These are phyloP conservation scores for Datisca glomerata DNA, from an alignment of 306 rosid species.

Conservation along the genomic window DNA sequence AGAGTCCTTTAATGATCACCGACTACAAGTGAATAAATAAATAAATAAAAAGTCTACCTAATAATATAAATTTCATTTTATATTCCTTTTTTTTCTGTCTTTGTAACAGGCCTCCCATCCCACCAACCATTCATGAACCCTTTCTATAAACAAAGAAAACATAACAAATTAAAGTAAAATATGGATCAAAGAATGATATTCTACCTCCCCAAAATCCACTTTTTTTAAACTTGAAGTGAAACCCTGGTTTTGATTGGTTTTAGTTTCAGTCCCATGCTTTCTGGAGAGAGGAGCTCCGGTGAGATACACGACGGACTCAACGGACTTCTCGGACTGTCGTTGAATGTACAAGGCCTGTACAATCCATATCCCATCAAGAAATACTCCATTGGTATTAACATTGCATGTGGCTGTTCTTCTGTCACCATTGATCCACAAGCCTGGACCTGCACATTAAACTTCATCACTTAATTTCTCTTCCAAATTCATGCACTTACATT, in stretches of 20 bases:
- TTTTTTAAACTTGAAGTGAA: constrained; percentile 26
- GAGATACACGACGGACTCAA: constrained; percentile 83
- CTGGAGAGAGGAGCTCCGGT: constrained; percentile 90
- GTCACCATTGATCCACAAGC: constrained; percentile 97
- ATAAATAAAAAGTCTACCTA: background rate
- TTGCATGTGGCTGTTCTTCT: constrained; percentile 94
- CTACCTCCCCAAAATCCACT: background rate
- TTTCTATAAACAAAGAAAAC: background rate
- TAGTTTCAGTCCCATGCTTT: constrained; percentile 92
- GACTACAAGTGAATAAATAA: background rate
- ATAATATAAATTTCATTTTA: background rate
- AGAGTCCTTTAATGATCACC: background rate
- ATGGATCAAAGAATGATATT: background rate
- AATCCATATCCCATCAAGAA: constrained; percentile 84
- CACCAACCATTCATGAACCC: too few species aligned
- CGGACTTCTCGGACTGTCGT: constrained; percentile 76
- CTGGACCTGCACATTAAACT: constrained; percentile 47
- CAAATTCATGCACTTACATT: background rate
- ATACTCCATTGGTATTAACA: constrained; percentile 88
- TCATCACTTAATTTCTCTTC: background rate
- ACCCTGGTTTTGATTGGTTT: constrained; percentile 83
- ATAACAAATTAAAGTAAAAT: background rate
- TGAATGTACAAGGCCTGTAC: constrained; percentile 52
- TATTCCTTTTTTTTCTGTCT: too few species aligned
- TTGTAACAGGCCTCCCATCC: too few species aligned